Evolutionary conservation across 176 grass and related monocot genomes (phyloP).

Genomic region (Triticum dicoccoides): DNA sequence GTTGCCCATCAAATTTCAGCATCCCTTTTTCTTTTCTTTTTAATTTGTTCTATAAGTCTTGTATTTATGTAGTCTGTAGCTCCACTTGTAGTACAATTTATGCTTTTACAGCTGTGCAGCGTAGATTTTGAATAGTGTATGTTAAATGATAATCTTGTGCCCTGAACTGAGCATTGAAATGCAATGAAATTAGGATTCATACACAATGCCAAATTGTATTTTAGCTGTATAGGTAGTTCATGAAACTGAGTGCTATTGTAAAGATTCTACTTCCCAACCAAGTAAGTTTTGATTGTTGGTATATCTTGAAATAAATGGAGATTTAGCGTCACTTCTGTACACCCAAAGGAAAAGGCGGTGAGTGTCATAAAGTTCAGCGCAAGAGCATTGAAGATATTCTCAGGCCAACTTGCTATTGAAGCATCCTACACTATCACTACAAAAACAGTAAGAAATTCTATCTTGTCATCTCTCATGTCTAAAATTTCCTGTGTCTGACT

Average conservation of each 20-base stretch:
- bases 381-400: slow-evolving; percentile 63
- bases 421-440: slow-evolving; percentile 65
- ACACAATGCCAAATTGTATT: background rate
- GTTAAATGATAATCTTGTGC: background rate
- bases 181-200: background rate
- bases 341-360: slow-evolving; percentile 85
- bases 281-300: slow-evolving; percentile 47
- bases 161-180: background rate
- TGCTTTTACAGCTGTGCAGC: background rate
- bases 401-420: slow-evolving; percentile 80
- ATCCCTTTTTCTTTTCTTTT: background rate
- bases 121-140: background rate
- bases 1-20: background rate
- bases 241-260: background rate
- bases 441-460: slow-evolving; percentile 51
- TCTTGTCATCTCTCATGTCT: background rate
- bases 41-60: background rate
- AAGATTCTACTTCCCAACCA: background rate
- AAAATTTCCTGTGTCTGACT: background rate
- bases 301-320: slow-evolving; percentile 75
- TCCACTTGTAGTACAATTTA: too few relatives aligned
- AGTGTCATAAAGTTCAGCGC: slow-evolving; percentile 82
- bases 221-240: background rate
- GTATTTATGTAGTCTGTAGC: background rate
- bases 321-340: slow-evolving; percentile 83